Evolutionary conservation across 148 eudicot genomes (phyloP), one percentile per base, ranked within the genome.

Genomic region (Rhododendron henanense): DNA sequence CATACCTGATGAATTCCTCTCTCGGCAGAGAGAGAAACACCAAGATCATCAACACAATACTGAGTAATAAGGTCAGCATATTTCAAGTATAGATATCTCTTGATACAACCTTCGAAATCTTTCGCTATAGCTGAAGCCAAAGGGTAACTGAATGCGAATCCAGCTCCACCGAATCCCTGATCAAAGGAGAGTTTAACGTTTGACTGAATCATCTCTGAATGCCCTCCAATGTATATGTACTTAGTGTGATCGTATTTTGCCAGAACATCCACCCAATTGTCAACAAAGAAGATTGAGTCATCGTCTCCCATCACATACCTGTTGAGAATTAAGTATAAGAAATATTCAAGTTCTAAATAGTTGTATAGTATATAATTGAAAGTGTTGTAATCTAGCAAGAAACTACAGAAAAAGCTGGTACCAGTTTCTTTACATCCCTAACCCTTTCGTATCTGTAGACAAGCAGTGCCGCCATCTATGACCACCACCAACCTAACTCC

Each of bases 1-100:
- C 2, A 48, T 33, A 93, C 94, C 93, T 93, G 93, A 90, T 93
- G 95, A 79, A 93, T 89, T 14, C 93, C 93, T 84, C 82, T 91
- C 10, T 93, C 90, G 5, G 83, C 90, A 37, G 93, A 90, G 21
- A 93, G 87, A 87, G 93, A 74, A 81, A 93, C 92, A 16, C 95
- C 95, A 37, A 89, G 73, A 82, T 91, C 95, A 78, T 91, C 90
- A 3, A 91, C 79, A 85, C 92, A 93, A 83, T 87, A 86, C 78
- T 89, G 91, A 77, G 88, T 28, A 25, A 91, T 85, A 82, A 80
- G 87, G 81, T 93, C 93, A 14, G 77, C 47, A 0, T 61, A 85
- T 82, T 85, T 89, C 16, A 91, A 90, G 85, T 71, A 85, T 16
- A 92, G 86, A 63, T 63, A 63, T 63, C 69, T 63, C 69, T 2